Base-by-base conservation (phyloP, 2,329 filamentous ascomycete genomes). In the Paraphaeosphaeria minitans region DNA sequence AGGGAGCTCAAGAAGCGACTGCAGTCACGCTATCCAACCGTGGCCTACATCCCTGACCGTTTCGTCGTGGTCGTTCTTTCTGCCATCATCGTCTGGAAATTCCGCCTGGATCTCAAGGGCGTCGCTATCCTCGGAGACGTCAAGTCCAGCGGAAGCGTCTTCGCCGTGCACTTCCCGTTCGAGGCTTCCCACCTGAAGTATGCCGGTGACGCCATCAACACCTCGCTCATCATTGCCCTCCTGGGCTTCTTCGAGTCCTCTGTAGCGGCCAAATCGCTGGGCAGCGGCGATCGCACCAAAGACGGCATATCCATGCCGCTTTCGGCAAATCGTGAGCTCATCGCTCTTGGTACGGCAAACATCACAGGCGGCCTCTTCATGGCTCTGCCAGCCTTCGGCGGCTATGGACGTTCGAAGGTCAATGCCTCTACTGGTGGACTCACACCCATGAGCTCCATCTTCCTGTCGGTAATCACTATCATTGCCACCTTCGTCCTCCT, bases 171-270 rank as follows among this genome's bases (percentile, higher is more conserved):
- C 61, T 97, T 93, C 84, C 94, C 95, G 0, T 95, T 97, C 70
- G 86, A 88, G 63, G 79, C 86, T 2, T 83, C 86, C 5, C 87
- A 96, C 66, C 88, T 98, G 82, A 84, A 86, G 24, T 90, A 97
- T 72, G 91, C 96, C 55, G 89, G 90, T 22, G 90, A 92, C 62
- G 90, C 92, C 39, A 90, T 98, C 84, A 89, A 91, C 53, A 98
- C 95, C 0, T 90, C 92, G 0, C 97, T 99, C 71, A 83, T 98
- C 55, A 97, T 99, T 64, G 92, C 93, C 0, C 83, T 99, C 24
- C 87, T 99, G 0, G 95, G 95, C n/a, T 99, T 99, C 78, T 99
- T 99, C 69, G 95, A 99, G 77, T 97, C 92, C 2, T 97, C 93
- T 0, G 93, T 99, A 13, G 95, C 95, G 1, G 95, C 95, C 37